These are phyloP conservation scores for Tylopilus rubrobrunneus DNA, from an alignment of 768 basidiomycete genomes.

Conservation along the genomic window DNA sequence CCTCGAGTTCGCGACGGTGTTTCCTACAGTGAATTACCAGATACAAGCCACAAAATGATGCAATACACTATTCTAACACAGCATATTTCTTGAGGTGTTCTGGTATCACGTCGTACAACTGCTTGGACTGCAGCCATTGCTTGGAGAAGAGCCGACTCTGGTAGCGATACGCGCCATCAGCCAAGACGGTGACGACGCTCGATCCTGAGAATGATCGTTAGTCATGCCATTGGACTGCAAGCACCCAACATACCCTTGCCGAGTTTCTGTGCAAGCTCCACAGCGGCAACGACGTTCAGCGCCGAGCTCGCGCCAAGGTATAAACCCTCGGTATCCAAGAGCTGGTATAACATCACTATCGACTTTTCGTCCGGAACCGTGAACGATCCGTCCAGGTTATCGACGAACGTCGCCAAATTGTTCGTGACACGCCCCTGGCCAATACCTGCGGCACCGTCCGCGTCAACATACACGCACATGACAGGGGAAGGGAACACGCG, in stretches of 20 bases:
- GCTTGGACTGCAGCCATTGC: constrained; percentile 84
- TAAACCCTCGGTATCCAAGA: constrained; percentile 88
- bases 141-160: constrained; percentile 95
- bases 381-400: constrained; percentile 76
- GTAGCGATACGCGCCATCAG: constrained; percentile 96
- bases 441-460: constrained; percentile 58
- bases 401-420: constrained; percentile 81
- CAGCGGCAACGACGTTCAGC: constrained; percentile 91
- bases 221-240: background rate
- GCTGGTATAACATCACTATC: constrained; percentile 89
- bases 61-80: constrained; percentile 59
- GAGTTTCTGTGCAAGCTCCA: constrained; percentile 78
- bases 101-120: constrained; percentile 74
- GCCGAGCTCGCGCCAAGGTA: constrained; percentile 95
- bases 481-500: constrained; percentile 3
- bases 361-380: constrained; percentile 85
- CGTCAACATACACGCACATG: background rate
- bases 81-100: constrained; percentile 83
- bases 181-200: constrained; percentile 82
- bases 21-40: background rate
- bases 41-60: background rate
- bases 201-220: constrained; percentile 47
- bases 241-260: constrained; percentile 59
- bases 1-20: background rate
- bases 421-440: constrained; percentile 95